Base-by-base conservation (phyloP, 768 basidiomycete genomes). In the Galerina marginata region DNA sequence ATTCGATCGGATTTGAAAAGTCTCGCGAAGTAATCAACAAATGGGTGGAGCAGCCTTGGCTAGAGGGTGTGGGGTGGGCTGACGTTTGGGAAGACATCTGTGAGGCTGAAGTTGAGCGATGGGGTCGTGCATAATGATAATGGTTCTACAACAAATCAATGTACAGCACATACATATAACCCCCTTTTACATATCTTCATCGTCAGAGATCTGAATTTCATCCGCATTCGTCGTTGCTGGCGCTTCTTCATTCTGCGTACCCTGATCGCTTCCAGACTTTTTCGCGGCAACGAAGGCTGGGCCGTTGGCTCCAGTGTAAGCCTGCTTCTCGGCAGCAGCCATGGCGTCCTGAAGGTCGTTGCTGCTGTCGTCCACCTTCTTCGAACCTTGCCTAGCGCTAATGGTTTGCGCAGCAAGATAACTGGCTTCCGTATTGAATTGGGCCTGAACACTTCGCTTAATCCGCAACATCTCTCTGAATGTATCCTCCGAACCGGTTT, bases 401-500 rank as follows among this genome's bases (percentile, higher is more conserved):
- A 90, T 79, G 9, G 95, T 90, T 76, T 97, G 94, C 10, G 96
- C 96, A 7, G 93, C 93, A 56, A 97, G 80, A 74, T 95, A 96
- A 45, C 90, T 91, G 47, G 91, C 92, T 75, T 98, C 96, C 2
- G 97, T 99, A 74, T 99, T 99, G 82, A 97, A 99, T 70, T 95
- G 93, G 26, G 96, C 95, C 75, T 99, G 97, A 14, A 99, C 97
- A 67, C 96, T 95, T 58, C 97, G 88, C 77, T 96, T 97, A 81
- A 99, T 97, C 39, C 96, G 88, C 59, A 95, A 73, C 92, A 93
- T 94, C 77, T 93, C 92, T 63, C 89, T 83, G 88, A 99, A 99
- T 0, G 97, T 99, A 72, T 99, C 97, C 74, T 99, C 97, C 2
- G 94, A 96, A 1, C 97, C 97, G 2, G 95, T 97, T 73, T 99